phyloP scores from a whole-genome alignment of 2,329 filamentous ascomycete species.

The Monosporascus cannonballus region DNA sequence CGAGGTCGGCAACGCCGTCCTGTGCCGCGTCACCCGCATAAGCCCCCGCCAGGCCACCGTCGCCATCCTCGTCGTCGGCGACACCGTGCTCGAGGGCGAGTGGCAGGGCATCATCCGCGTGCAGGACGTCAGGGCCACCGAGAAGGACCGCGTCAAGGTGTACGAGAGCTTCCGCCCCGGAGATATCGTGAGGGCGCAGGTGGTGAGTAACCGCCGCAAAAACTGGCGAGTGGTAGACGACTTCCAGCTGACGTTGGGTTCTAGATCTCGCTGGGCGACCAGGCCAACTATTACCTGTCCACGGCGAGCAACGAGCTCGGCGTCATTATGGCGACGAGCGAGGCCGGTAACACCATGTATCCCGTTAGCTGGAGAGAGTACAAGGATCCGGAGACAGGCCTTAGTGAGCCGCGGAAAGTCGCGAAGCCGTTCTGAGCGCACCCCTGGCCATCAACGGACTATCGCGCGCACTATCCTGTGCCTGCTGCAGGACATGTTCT shows the following conservation, averaged over 20 bases:
- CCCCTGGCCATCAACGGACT: neutral
- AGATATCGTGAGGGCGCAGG: slow-evolving; percentile 80
- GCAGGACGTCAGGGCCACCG: slow-evolving; percentile 89
- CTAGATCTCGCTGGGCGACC: slow-evolving; percentile 83
- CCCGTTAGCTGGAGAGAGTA: slow-evolving; percentile 96
- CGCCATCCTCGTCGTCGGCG: slow-evolving; percentile 76
- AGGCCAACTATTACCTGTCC: slow-evolving; percentile 90
- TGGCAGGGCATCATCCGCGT: slow-evolving; percentile 81
- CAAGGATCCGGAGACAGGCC: slow-evolving; percentile 72
- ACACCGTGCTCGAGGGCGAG: slow-evolving; percentile 66
- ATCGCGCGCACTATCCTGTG: no score
- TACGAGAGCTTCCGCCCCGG: slow-evolving; percentile 88
- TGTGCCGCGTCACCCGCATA: slow-evolving; percentile 81
- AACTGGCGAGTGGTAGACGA: slow-evolving; percentile 1
- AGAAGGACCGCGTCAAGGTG: slow-evolving; percentile 91
- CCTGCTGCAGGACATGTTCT: no score
- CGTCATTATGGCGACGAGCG: slow-evolving; percentile 87
- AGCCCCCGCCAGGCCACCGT: slow-evolving; percentile 80
- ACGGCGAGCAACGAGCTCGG: slow-evolving; percentile 89
- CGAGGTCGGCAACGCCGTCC: slow-evolving; percentile 70
- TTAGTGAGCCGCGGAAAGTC: slow-evolving; percentile 79
- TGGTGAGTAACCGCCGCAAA: slow-evolving; percentile 48
- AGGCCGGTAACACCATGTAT: slow-evolving; percentile 83
- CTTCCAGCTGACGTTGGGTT: slow-evolving; percentile 1
- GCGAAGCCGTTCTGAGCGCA: slow-evolving; percentile 74